Evolutionary conservation across 177 flowering plant species (phyloP), one percentile per base, ranked within the genome.

Genomic region (Vitis hybrid): DNA sequence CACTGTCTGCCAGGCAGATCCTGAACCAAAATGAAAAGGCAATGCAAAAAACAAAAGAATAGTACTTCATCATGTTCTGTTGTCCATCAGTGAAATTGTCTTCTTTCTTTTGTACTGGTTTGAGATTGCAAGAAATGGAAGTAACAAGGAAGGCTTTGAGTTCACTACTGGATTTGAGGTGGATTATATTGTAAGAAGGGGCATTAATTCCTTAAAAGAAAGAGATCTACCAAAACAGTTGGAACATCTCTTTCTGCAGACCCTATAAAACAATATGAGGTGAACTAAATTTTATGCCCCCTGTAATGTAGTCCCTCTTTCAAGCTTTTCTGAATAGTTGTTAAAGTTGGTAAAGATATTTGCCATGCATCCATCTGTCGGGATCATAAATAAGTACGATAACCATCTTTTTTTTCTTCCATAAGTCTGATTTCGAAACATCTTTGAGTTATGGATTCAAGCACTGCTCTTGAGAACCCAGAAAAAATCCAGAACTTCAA

Each of bases 151-250:
- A 75, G 56, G 77, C 82, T 80, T 85, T 79, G 84, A 85, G 84
- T 82, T 79, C 81, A 85, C 89, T 74, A 46, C 83, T 78, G 67
- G 73, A 71, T 70, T 69, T 56, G 75, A 59, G 40, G 56, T 78
- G 71, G 75, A 76, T 83, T 81, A 66, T 64, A 59, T 49, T 74
- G 49, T 30, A 81, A 80, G 81, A 67, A 78, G 27, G 79, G 8
- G 57, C 78, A 56, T 82, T 78, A 76, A 40, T 40, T 40, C 46
- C 83, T 77, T 80, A 48, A n/a, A 77, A 69, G 77, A 61, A 65
- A 74, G 72, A 71, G 66, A 55, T 5, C 46, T 7, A 11, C 2
- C 10, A 16, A 13, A 46, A n/a, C 40, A 40, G 46, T 40, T 40
- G 46, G 7, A 40, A 40, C 1, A 5, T 40, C 46, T 5, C 46